Evolutionary conservation across 495 filamentous ascomycete genomes (phyloP).

Genomic region (Penicillium bovifimosum): DNA sequence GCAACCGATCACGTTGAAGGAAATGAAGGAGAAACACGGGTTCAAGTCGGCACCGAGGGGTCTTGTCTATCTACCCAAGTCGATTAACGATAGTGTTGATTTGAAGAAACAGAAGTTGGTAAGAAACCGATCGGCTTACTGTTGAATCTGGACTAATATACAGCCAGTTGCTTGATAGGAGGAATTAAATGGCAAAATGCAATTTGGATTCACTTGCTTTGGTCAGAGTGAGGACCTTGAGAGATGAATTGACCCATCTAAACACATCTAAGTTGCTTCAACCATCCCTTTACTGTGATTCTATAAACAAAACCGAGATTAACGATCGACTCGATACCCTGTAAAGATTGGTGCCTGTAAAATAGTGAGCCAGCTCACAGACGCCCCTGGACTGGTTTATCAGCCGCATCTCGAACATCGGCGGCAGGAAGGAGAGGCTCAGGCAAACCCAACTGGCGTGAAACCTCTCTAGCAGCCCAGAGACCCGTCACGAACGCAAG

Average conservation of each 20-base stretch:
- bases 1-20: background rate
- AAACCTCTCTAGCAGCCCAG: conserved; percentile 18
- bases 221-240: too few relatives aligned
- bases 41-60: background rate
- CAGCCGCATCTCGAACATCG: conserved; percentile 9
- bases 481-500: conserved; percentile 23
- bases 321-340: too few relatives aligned
- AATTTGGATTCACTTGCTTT: too few relatives aligned
- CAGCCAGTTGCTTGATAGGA: background rate
- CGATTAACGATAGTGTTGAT: background rate
- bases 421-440: conserved; percentile 18
- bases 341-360: background rate
- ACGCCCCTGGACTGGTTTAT: conserved; percentile 6
- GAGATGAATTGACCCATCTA: too few relatives aligned
- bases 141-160: background rate
- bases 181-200: background rate
- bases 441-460: conserved; percentile 13
- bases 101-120: conserved; percentile 3
- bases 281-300: too few relatives aligned
- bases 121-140: background rate
- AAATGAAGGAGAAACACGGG: background rate
- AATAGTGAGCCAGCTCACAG: background rate
- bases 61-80: background rate
- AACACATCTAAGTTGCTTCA: too few relatives aligned
- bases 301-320: too few relatives aligned